Evolutionary conservation across 495 filamentous ascomycete species (phyloP).

Genomic region (Xylaria palmicola): DNA sequence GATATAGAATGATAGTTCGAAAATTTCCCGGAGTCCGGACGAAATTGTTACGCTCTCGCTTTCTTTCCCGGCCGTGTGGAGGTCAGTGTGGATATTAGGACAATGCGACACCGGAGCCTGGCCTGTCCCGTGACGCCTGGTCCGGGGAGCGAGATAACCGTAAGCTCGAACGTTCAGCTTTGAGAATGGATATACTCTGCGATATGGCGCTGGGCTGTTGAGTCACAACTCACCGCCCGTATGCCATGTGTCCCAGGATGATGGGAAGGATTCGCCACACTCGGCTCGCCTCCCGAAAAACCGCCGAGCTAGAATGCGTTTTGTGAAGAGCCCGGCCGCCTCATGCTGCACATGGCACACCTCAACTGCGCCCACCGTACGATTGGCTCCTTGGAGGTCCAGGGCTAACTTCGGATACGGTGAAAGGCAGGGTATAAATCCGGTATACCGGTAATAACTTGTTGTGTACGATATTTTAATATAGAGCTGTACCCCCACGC

Average conservation of each 20-base stretch:
- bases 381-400: not conserved
- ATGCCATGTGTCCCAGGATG: not conserved
- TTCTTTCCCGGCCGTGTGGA: not conserved
- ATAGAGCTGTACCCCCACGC: slow-evolving; percentile 5
- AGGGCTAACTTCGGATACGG: not conserved
- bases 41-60: not conserved
- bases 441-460: slow-evolving; percentile 10
- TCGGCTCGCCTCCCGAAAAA: slow-evolving; percentile 10
- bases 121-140: not conserved
- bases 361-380: not conserved
- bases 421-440: slow-evolving; percentile 12
- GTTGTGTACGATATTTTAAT: not conserved
- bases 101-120: slow-evolving; percentile 6
- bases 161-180: not conserved
- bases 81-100: not conserved
- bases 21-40: slow-evolving; percentile 1
- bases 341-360: not conserved
- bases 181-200: slow-evolving; percentile 9
- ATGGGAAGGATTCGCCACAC: not conserved
- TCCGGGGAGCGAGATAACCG: not conserved
- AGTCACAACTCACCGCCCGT: no score
- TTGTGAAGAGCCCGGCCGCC: slow-evolving; percentile 3
- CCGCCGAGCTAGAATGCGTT: not conserved
- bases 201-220: slow-evolving; percentile 7
- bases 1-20: slow-evolving; percentile 6